Conservation (phyloP, 2,329 filamentous ascomycete genomes). For the Penicillium sp. region DNA sequence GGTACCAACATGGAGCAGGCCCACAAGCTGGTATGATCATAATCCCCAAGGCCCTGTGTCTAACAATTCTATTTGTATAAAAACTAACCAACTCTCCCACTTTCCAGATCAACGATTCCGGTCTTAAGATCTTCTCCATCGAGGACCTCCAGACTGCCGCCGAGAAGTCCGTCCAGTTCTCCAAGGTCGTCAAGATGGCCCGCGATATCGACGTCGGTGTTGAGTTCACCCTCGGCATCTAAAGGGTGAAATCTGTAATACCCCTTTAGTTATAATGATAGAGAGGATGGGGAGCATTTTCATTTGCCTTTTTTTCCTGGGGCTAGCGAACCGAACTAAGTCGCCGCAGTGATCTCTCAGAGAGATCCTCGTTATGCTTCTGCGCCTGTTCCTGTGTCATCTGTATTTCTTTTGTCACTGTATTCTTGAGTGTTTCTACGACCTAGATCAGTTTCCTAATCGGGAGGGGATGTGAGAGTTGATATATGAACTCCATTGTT, state of each 20-base stretch:
- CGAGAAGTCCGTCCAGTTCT: conserved; percentile 98
- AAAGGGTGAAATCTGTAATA: conserved; percentile 36
- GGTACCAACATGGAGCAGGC: conserved; percentile 97
- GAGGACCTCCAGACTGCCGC: conserved; percentile 96
- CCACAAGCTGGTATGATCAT: conserved; percentile 61
- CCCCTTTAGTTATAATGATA: conserved; percentile 2
- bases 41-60: conserved; percentile 39
- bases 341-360: conserved; percentile 17
- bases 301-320: conserved; percentile 8
- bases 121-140: conserved; percentile 99
- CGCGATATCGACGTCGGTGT: conserved; percentile 97
- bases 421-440: conserved; percentile 30
- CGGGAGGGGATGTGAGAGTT: conserved; percentile 17
- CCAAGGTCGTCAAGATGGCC: conserved; percentile 98
- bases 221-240: conserved; percentile 93
- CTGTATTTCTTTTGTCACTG: conserved; percentile 31
- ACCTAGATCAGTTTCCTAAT: conserved; percentile 28
- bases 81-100: conserved; percentile 32
- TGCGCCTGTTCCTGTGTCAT: conserved; percentile 27
- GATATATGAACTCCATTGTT: neutral
- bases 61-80: no score
- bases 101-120: conserved; percentile 78
- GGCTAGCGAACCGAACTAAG: conserved; percentile 7
- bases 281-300: conserved; percentile 11
- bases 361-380: conserved; percentile 16